Percentiles rank a stretch among this genome's conserved stretches.
Conservation (phyloP, 768 basidiomycete genomes). For the Vararia minispora region DNA sequence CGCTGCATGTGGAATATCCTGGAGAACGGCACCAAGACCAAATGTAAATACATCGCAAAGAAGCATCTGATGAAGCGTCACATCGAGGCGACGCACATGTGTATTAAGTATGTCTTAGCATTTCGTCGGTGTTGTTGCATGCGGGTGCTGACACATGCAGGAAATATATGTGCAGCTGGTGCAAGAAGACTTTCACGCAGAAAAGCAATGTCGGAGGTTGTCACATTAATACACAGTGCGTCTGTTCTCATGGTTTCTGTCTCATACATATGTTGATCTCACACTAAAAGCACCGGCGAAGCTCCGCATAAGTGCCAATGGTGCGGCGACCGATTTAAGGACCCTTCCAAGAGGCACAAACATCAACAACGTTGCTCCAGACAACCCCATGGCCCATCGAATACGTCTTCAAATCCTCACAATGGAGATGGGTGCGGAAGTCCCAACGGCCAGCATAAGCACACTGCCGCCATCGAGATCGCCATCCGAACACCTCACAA, state of each 20-base stretch:
- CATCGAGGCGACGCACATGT: conserved; percentile 50
- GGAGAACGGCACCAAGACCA: conserved; percentile 20
- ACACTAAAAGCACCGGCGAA: conserved; percentile 36
- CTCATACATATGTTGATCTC: neutral
- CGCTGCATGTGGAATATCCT: conserved; percentile 30
- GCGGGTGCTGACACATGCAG: conserved; percentile 20
- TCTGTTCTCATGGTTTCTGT: conserved; percentile 19
- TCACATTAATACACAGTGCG: conserved; percentile 44
- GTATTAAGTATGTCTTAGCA: conserved; percentile 37
- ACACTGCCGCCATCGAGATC: too few species aligned
- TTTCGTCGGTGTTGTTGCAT: conserved; percentile 12
- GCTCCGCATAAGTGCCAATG: conserved; percentile 43
- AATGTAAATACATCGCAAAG: conserved; percentile 36
- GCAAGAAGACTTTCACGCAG: conserved; percentile 44
- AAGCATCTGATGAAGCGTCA: conserved; percentile 64
- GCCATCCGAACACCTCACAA: too few species aligned
- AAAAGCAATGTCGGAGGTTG: conserved; percentile 45
- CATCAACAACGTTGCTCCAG: too few species aligned
- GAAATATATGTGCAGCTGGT: conserved; percentile 39
- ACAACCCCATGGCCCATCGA: conserved; percentile 39
- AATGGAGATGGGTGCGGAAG: too few species aligned
- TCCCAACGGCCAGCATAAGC: too few species aligned
- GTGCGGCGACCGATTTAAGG: conserved; percentile 47
- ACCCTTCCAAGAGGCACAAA: conserved; percentile 52
- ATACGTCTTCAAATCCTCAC: too few species aligned